Evolutionary conservation across 2,329 filamentous ascomycete genomes (phyloP).

Genomic region (Aspergillus uvarum): DNA sequence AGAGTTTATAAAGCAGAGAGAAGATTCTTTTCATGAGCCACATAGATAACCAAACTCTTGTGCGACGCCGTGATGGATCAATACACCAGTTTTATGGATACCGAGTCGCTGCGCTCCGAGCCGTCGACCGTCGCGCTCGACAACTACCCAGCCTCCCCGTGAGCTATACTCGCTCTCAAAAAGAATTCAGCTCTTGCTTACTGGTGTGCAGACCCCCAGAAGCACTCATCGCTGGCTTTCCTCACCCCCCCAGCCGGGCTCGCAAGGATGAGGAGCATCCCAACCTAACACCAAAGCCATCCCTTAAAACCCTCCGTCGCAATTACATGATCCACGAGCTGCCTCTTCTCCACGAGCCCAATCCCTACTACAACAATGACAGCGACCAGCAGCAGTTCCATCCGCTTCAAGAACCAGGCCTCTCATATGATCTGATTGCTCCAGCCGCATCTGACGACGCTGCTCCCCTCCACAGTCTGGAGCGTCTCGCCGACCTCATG

Average conservation of each 20-base stretch:
- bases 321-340: constrained; percentile 28
- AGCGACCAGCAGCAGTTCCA: constrained; percentile 21
- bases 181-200: not conserved
- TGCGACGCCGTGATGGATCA: constrained; percentile 4
- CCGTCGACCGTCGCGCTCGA: constrained; percentile 11
- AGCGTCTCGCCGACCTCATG: constrained; percentile 63
- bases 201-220: not conserved
- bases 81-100: constrained; percentile 7
- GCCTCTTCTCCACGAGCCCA: constrained; percentile 29
- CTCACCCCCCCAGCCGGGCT: constrained; percentile 21
- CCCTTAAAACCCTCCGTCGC: constrained; percentile 29
- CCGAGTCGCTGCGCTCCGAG: constrained; percentile 13
- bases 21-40: not conserved
- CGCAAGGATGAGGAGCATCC: constrained; percentile 18
- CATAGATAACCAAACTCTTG: not conserved
- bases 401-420: constrained; percentile 33
- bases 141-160: not conserved
- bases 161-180: not conserved
- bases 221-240: constrained; percentile 24
- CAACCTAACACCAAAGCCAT: constrained; percentile 19
- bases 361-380: constrained; percentile 26
- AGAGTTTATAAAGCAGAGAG: not conserved
- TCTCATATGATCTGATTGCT: constrained; percentile 38
- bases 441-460: constrained; percentile 27
- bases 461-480: constrained; percentile 52